These are phyloP conservation scores for Trichoderma pleuroti DNA, from an alignment of 2,329 filamentous ascomycete species.

Conservation along the genomic window DNA sequence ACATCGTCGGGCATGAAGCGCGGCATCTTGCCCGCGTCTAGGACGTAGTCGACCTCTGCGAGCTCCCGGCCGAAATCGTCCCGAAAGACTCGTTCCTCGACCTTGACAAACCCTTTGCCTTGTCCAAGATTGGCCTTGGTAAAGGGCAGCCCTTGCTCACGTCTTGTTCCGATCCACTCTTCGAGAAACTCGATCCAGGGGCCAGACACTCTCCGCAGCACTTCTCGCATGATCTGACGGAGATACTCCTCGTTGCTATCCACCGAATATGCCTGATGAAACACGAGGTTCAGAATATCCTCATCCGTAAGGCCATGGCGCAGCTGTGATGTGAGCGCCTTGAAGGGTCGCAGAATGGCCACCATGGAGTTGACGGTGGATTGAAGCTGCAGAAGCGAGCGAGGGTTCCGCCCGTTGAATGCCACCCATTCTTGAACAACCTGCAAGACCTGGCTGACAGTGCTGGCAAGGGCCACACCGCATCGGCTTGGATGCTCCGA, in stretches of 20 bases:
- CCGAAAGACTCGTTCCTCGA: constrained; percentile 51
- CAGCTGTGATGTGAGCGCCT: constrained; percentile 47
- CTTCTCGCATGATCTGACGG: constrained; percentile 61
- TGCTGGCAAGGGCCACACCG: constrained; percentile 51
- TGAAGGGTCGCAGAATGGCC: constrained; percentile 50
- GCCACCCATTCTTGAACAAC: constrained; percentile 50
- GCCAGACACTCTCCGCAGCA: constrained; percentile 58
- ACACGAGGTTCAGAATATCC: constrained; percentile 58
- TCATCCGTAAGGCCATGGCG: constrained; percentile 51
- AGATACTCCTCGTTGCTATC: constrained; percentile 62
- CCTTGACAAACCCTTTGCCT: constrained; percentile 57
- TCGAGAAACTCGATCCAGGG: constrained; percentile 67
- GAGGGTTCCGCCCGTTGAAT: constrained; percentile 37
- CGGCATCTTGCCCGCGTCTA: constrained; percentile 65
- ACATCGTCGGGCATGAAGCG: constrained; percentile 69
- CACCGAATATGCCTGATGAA: constrained; percentile 58
- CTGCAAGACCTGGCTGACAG: constrained; percentile 45
- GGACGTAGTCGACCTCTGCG: constrained; percentile 57
- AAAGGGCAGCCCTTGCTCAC: constrained; percentile 53
- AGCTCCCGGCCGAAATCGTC: constrained; percentile 59
- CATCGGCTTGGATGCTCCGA: constrained; percentile 42
- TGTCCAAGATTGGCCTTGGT: constrained; percentile 44
- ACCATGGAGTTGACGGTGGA: constrained; percentile 45
- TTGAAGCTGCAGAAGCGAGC: constrained; percentile 53
- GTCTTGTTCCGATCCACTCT: constrained; percentile 70